These are phyloP conservation scores for Aspergillus tamarii DNA, from an alignment of 2,329 filamentous ascomycete genomes.

Conservation along the genomic window DNA sequence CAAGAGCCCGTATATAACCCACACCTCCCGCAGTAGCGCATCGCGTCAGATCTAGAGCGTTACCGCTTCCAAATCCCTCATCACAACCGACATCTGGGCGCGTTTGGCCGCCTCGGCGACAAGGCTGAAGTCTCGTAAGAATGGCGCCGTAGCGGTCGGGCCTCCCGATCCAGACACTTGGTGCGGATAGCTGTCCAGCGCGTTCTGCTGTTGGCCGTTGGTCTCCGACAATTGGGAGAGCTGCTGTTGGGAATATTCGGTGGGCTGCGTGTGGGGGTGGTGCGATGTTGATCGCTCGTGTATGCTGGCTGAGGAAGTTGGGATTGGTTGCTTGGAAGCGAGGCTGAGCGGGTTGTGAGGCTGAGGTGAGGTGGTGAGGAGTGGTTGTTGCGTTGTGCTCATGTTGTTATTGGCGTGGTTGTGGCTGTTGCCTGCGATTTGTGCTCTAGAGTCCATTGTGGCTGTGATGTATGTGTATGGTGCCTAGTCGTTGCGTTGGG, in stretches of 20 bases:
- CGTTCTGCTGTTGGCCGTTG: conserved; percentile 15
- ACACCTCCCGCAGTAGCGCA: background rate
- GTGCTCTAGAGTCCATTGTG: conserved; percentile 2
- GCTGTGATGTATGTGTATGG: background rate
- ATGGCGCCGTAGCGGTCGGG: conserved; percentile 56
- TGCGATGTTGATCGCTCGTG: background rate
- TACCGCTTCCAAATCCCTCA: conserved; percentile 72
- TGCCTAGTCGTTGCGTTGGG: background rate
- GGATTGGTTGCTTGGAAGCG: conserved; percentile 4
- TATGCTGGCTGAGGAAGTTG: conserved; percentile 2
- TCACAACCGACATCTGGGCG: conserved; percentile 85
- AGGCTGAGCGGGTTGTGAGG: conserved; percentile 12
- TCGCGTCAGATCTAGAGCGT: conserved; percentile 30
- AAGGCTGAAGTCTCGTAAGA: conserved; percentile 80
- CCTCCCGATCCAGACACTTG: conserved; percentile 33
- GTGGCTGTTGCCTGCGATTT: conserved; percentile 2
- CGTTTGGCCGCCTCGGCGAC: conserved; percentile 91
- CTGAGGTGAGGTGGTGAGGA: conserved; percentile 3
- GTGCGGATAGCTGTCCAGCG: conserved; percentile 27
- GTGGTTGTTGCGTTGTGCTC: background rate
- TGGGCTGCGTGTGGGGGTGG: conserved; percentile 3
- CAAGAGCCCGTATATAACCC: background rate
- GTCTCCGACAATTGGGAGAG: conserved; percentile 5
- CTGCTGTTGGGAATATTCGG: conserved; percentile 3
- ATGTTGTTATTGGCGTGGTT: background rate